Base-by-base conservation (phyloP, 1,284 basidiomycete species). In the Golubevia sp. region DNA sequence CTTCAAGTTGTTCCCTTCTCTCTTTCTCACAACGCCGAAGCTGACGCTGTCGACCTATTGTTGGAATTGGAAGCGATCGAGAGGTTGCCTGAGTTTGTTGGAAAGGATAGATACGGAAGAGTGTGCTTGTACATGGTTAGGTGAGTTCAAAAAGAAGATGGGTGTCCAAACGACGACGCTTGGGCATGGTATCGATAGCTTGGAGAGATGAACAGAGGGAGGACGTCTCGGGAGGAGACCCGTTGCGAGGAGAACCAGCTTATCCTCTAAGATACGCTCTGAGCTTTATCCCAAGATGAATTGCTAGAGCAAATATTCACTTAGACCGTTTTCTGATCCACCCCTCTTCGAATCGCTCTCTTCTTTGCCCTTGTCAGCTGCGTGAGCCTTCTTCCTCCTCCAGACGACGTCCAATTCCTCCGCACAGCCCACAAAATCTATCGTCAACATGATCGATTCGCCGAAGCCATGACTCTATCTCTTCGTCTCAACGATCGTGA, bases 81-180 rank as follows among this genome's bases (percentile, higher is more conserved):
- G 71, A 88, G 30, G 68, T 65, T 83, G 23, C 74, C 78, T 21
- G 76, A 77, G 24, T 82, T 73, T 50, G 81, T 83, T 49, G 85
- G 86, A 67, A 88, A 90, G 57, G 92, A 96, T 84, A 97, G 93
- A 0, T 99, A 90, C 82, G 88, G 88, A 58, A 90, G 97, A 59
- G 95, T 99, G n/a, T 97, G 96, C 78, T 90, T 92, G 63, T 99
- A 99, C 85, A 97, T 99, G 93, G 90, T 97, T 84, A 90, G 91
- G 92, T 93, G 79, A 76, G 90, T 86, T 21, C 48, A 44, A 44
- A 13, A 18, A 44, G 38, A 44, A 44, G 11, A 44, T 44, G 38
- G 38, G 18, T 8, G 18, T 44, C 13, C 18, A 44, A n/a, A n/a
- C n/a, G n/a, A n/a, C 13, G 51, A 53, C 51, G 51, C 20, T 53